phyloP scores from a whole-genome alignment of 805 yeast species.

The Ogataea nakhonphanomensis region DNA sequence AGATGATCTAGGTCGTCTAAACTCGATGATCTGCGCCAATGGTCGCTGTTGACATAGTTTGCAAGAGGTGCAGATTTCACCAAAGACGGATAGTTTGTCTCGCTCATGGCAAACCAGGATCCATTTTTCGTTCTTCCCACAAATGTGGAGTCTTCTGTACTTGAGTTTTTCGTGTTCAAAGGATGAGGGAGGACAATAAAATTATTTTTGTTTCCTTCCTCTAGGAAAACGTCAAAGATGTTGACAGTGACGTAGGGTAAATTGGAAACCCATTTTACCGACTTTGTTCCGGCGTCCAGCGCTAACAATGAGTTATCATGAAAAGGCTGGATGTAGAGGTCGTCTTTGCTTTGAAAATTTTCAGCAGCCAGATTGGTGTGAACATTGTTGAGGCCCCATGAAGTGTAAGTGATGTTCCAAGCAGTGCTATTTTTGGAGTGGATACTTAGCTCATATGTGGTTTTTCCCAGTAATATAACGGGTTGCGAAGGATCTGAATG shows the following conservation, averaged over 20 bases:
- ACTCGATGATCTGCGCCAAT: slow-evolving; percentile 40
- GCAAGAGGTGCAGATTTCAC: slow-evolving; percentile 79
- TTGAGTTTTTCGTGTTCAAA: slow-evolving; percentile 31
- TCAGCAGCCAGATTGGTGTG: slow-evolving; percentile 53
- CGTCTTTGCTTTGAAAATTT: slow-evolving; percentile 60
- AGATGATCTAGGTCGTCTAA: slow-evolving; percentile 38
- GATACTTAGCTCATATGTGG: slow-evolving; percentile 71
- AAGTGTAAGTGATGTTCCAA: slow-evolving; percentile 83
- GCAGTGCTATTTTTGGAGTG: slow-evolving; percentile 65
- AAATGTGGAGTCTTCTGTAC: slow-evolving; percentile 46
- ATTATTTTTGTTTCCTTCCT: slow-evolving; percentile 22
- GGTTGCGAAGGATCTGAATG: slow-evolving; percentile 18
- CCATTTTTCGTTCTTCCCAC: slow-evolving; percentile 61
- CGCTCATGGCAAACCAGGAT: slow-evolving; percentile 86
- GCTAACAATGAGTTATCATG: slow-evolving; percentile 79
- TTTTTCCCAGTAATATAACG: slow-evolving; percentile 60
- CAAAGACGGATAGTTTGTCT: slow-evolving; percentile 70
- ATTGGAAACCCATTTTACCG: slow-evolving; percentile 75
- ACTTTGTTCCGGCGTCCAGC: slow-evolving; percentile 60
- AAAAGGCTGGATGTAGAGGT: slow-evolving; percentile 76
- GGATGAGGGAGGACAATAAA: slow-evolving; percentile 71
- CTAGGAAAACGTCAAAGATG: slow-evolving; percentile 69
- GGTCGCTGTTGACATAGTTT: slow-evolving; percentile 47
- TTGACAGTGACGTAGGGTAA: slow-evolving; percentile 70
- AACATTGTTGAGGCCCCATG: slow-evolving; percentile 90